A percentile compares a stretch with the other conserved stretches of the same genome.
Evolutionary conservation across 768 basidiomycete species (phyloP).

Genomic region (Xerocomus spinulosus): DNA sequence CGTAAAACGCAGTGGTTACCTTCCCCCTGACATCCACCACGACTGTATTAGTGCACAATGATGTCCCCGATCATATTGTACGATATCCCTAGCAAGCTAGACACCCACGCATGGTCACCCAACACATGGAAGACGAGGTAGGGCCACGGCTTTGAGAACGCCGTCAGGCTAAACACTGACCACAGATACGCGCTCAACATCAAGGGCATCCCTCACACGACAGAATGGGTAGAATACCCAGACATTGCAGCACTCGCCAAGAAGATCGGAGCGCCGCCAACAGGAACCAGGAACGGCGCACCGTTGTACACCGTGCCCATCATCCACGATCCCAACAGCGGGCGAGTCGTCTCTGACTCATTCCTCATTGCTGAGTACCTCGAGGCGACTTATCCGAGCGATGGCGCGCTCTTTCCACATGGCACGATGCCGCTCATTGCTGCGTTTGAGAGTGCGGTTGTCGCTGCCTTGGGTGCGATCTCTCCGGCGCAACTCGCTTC

Average conservation of each 20-base stretch:
- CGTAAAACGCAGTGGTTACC: constrained; percentile 6
- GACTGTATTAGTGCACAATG: constrained; percentile 22
- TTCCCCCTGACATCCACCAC: background rate
- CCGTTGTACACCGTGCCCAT: constrained; percentile 39
- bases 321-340: constrained; percentile 37
- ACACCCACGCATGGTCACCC: constrained; percentile 36
- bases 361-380: constrained; percentile 44
- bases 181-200: constrained; percentile 36
- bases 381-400: constrained; percentile 38
- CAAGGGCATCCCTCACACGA: constrained; percentile 39
- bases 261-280: constrained; percentile 31
- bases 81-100: constrained; percentile 38
- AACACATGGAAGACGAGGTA: constrained; percentile 46
- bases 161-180: background rate
- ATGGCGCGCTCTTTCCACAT: constrained; percentile 37
- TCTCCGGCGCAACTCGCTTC: constrained; percentile 12
- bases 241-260: constrained; percentile 35
- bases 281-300: constrained; percentile 26
- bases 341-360: constrained; percentile 36
- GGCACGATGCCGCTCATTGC: constrained; percentile 38
- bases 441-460: constrained; percentile 31
- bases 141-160: background rate
- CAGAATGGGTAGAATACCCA: constrained; percentile 42
- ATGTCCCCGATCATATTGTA: constrained; percentile 35
- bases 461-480: constrained; percentile 10